Conservation (phyloP, 1,284 basidiomycete genomes). For the Tilletia setariae region DNA sequence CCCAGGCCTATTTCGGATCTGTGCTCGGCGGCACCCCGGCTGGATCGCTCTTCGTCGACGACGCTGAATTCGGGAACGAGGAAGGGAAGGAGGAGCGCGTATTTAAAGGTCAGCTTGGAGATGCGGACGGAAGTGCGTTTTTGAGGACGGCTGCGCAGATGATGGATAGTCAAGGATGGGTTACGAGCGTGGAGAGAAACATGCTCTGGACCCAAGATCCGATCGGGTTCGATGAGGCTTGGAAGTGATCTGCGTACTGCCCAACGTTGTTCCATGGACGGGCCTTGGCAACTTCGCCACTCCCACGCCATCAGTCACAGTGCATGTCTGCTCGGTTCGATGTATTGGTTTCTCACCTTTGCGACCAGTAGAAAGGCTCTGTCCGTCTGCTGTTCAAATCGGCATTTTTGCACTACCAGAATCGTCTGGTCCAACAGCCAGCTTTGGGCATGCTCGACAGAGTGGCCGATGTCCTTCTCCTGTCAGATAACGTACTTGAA, state of each 20-base stretch:
- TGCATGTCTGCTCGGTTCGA: too few relatives aligned
- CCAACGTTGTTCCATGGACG: too few relatives aligned
- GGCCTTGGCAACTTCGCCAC: too few relatives aligned
- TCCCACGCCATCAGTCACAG: too few relatives aligned
- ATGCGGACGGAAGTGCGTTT: constrained; percentile 20
- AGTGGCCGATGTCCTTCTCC: too few relatives aligned
- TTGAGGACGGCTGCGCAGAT: constrained; percentile 19
- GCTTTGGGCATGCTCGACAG: too few relatives aligned
- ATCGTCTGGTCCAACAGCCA: too few relatives aligned
- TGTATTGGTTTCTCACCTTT: too few relatives aligned
- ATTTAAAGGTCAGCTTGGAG: constrained; percentile 12
- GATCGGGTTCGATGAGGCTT: constrained; percentile 4
- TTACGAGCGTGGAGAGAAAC: background rate
- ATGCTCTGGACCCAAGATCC: constrained; percentile 5
- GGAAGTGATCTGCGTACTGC: too few relatives aligned
- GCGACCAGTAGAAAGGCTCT: too few relatives aligned
- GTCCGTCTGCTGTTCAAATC: too few relatives aligned
- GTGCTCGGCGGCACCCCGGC: background rate
- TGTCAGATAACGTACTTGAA: background rate
- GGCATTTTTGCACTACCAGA: too few relatives aligned
- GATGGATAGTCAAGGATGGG: constrained; percentile 18
- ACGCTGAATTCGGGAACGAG: background rate
- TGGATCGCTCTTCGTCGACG: constrained; percentile 2
- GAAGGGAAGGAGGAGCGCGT: background rate
- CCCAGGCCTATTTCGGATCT: constrained; percentile 12